Evolutionary conservation across 352 stramenopile genomes (phyloP), one percentile per base, ranked within the genome.

Genomic region (Thraustochytrium striatum): DNA sequence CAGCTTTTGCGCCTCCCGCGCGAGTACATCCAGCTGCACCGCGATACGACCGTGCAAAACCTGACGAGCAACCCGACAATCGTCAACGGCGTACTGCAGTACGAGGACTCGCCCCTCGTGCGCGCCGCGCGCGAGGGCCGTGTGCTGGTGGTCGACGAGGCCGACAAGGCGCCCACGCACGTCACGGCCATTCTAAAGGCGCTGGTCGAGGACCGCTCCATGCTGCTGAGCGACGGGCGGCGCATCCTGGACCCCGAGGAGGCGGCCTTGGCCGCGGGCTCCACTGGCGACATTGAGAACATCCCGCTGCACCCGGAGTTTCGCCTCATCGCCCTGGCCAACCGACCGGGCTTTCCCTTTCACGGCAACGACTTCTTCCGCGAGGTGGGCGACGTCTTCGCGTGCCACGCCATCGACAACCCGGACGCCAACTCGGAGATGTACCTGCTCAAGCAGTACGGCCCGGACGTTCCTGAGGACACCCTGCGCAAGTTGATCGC

Each of bases 21-120:
- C 72, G 94, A 98, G 87, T 98, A 98, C 84, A 93, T 97, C 72
- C 95, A 98, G 81, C 89, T 98, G 0, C 94, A 98, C 82, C 87
- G 94, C 72, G 94, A 98, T 88, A 97, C 93, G 25, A 98, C 95
- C 0, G 89, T 98, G 55, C 86, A 93, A 84, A 94, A 89, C n/a
- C 84, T 98, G 58, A 96, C 92, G 47, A 83, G 95, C 1, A 89
- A 90, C 1, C 93, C 94, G 32, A 91, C 91, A 9, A 82, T 98
- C 25, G 87, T 89, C 57, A 86, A 93, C 72, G 94, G 94, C 39
- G 87, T 85, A 30, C 92, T 98, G 65, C 83, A 94, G 19, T 97
- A 89, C 85, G 87, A 95, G 79, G 93, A 98, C 84, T 97, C 92
- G 2, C 91, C 94, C 3, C 86, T 98, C n/a, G 91, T 97, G n/a